phyloP scores from a whole-genome alignment of 2,329 filamentous ascomycete species.

The Phoma herbarum region DNA sequence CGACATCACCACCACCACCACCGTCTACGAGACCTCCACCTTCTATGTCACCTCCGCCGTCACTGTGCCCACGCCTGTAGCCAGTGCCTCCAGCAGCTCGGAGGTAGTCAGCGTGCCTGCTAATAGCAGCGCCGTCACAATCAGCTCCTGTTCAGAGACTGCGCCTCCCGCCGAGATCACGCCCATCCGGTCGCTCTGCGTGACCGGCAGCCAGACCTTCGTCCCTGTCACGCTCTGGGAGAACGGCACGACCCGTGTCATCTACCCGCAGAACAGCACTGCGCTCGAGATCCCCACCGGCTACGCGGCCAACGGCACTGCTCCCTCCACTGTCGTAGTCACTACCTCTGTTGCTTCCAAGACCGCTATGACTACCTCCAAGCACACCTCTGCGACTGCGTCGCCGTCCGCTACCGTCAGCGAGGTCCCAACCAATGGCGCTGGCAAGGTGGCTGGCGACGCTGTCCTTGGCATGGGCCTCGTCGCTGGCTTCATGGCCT shows the following conservation, averaged over 20 bases:
- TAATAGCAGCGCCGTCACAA: not conserved
- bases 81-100: not conserved
- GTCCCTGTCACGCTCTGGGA: constrained; percentile 16
- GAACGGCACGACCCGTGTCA: constrained; percentile 4
- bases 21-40: constrained; percentile 13
- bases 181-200: not conserved
- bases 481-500: constrained; percentile 5
- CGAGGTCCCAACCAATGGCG: constrained; percentile 7
- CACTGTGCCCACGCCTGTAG: not conserved
- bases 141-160: constrained; percentile 1
- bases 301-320: not conserved
- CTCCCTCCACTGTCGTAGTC: not conserved
- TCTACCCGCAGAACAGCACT: constrained; percentile 19
- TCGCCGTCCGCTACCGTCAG: constrained; percentile 6
- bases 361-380: not conserved
- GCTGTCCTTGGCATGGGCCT: constrained; percentile 3
- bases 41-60: constrained; percentile 2
- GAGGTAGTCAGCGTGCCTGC: not conserved
- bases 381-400: constrained; percentile 2
- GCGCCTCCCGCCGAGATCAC: not conserved
- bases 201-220: constrained; percentile 1
- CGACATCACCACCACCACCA: constrained; percentile 12
- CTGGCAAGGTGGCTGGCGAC: not conserved
- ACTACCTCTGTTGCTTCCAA: not conserved
- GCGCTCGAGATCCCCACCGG: constrained; percentile 1